These are phyloP conservation scores for Nicotiana sylvestris DNA, from an alignment of 257 asterid species.

Conservation along the genomic window DNA sequence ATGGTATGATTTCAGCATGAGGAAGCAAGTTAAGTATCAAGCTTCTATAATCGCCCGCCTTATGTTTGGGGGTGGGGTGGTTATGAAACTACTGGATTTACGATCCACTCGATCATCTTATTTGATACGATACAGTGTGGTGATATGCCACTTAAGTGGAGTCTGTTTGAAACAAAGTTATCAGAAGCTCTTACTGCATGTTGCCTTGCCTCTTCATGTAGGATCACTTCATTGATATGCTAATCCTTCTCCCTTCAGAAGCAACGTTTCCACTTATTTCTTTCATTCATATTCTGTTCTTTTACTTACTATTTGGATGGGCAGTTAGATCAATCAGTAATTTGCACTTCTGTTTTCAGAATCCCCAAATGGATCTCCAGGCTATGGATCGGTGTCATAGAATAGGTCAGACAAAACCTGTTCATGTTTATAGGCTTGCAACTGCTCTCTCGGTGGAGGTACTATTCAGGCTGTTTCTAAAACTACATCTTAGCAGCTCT, in stretches of 20 bases:
- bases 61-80: background rate
- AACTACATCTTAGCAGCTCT: background rate
- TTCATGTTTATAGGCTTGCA: conserved; percentile 91
- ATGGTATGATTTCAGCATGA: conserved; percentile 1
- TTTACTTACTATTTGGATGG: background rate
- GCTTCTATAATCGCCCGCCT: background rate
- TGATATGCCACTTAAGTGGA: background rate
- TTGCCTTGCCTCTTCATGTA: conserved; percentile 1
- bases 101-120: background rate
- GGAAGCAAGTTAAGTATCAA: conserved; percentile 1
- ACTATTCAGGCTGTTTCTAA: background rate
- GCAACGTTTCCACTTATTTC: background rate
- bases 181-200: background rate
- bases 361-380: conserved; percentile 98
- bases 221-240: background rate
- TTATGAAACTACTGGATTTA: background rate
- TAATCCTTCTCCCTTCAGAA: background rate
- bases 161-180: background rate
- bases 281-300: background rate
- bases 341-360: conserved; percentile 43
- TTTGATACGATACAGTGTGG: background rate
- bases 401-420: conserved; percentile 99
- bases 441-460: conserved; percentile 98
- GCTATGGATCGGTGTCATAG: conserved; percentile 99
- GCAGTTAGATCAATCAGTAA: background rate